phyloP scores from a whole-genome alignment of 2,329 filamentous ascomycete genomes.

The Neoscytalidium dimidiatum region DNA sequence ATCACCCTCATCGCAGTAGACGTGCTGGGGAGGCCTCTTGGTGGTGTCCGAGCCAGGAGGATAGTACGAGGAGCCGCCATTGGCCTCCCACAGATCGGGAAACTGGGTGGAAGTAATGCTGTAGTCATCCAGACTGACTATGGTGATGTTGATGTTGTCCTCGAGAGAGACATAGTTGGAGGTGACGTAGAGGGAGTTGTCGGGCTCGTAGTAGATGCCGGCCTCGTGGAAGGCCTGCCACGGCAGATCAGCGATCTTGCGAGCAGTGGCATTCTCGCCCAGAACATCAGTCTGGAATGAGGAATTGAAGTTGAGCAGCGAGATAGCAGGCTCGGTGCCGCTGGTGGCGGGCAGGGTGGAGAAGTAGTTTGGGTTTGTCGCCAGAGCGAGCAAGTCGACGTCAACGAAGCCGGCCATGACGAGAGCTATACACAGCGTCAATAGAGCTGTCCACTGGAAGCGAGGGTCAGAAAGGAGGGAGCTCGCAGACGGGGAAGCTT shows the following conservation, averaged over 20 bases:
- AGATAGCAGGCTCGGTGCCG: constrained; percentile 35
- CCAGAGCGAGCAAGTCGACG: constrained; percentile 34
- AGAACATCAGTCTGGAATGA: constrained; percentile 35
- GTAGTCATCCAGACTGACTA: constrained; percentile 44
- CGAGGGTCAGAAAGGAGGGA: neutral
- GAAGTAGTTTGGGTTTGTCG: constrained; percentile 35
- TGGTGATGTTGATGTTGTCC: constrained; percentile 38
- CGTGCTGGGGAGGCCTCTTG: constrained; percentile 29
- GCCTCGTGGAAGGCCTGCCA: constrained; percentile 44
- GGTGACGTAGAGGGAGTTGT: constrained; percentile 45
- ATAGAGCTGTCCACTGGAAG: neutral
- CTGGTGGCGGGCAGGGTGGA: constrained; percentile 31
- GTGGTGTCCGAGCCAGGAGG: constrained; percentile 30
- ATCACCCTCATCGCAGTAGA: constrained; percentile 40
- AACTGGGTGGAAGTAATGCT: constrained; percentile 38
- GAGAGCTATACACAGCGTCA: constrained; percentile 9
- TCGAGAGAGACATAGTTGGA: constrained; percentile 37
- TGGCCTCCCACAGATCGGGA: constrained; percentile 41
- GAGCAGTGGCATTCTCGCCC: constrained; percentile 33
- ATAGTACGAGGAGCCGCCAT: constrained; percentile 38
- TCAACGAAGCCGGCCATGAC: constrained; percentile 23
- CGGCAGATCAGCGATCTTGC: constrained; percentile 33
- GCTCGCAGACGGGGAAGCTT: neutral
- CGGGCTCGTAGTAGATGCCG: constrained; percentile 36
- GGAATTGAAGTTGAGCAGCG: constrained; percentile 39